Evolutionary conservation across 352 stramenopile species (phyloP).

Genomic region (Globisporangium uncinulatum): DNA sequence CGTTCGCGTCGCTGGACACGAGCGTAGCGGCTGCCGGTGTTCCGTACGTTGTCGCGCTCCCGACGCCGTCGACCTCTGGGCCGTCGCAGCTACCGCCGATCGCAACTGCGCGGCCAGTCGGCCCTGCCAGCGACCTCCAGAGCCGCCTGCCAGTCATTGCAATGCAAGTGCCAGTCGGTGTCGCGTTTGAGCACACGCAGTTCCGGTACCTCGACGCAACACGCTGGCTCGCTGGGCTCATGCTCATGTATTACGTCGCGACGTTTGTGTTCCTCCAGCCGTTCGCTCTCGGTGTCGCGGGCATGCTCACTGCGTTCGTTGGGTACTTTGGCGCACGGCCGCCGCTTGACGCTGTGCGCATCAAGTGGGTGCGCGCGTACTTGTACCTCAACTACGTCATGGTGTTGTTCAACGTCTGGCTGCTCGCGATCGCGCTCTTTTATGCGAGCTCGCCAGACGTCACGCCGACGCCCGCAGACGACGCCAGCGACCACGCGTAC

Average conservation of each 20-base stretch:
- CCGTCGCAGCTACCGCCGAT: conserved; percentile 30
- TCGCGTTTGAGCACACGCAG: conserved; percentile 27
- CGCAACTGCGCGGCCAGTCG: conserved; percentile 32
- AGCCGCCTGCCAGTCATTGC: conserved; percentile 39
- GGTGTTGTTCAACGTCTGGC: conserved; percentile 60
- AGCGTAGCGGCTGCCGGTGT: conserved; percentile 7
- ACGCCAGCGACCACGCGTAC: conserved; percentile 17
- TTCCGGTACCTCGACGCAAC: conserved; percentile 62
- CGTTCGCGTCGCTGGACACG: conserved; percentile 8
- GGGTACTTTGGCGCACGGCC: conserved; percentile 53
- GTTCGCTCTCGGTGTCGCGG: conserved; percentile 52
- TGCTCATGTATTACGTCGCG: conserved; percentile 62
- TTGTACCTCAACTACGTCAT: conserved; percentile 72
- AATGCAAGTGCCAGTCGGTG: conserved; percentile 23
- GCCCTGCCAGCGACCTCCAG: conserved; percentile 27
- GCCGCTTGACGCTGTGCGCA: conserved; percentile 46
- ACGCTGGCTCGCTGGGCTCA: conserved; percentile 47
- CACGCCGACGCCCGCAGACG: conserved; percentile 14
- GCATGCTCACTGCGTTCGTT: conserved; percentile 57
- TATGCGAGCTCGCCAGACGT: conserved; percentile 25
- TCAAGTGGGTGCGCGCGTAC: conserved; percentile 70
- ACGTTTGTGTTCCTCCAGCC: conserved; percentile 75
- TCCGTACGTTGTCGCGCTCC: conserved; percentile 31
- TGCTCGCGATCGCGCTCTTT: conserved; percentile 43
- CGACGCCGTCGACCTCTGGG: conserved; percentile 19